Percentiles rank a stretch among this genome's conserved stretches.
Evolutionary conservation across 768 basidiomycete genomes (phyloP).

Genomic region (Mycena belliarum): DNA sequence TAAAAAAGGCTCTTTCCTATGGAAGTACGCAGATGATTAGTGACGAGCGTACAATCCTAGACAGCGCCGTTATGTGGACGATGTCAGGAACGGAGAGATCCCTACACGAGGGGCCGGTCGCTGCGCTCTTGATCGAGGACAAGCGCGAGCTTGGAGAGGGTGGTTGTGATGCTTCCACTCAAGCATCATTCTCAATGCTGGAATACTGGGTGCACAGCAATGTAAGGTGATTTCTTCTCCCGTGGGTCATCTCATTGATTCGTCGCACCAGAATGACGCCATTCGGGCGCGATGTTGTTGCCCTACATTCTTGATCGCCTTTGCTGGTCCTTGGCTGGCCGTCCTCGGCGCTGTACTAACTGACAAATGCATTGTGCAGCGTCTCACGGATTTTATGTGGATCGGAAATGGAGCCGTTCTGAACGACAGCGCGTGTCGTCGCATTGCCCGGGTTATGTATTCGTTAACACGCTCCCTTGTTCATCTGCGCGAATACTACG

Average conservation of each 20-base stretch:
- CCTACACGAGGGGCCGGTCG: neutral
- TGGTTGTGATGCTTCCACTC: constrained; percentile 31
- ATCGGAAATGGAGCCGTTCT: constrained; percentile 18
- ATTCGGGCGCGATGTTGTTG: constrained; percentile 25
- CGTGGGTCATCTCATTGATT: neutral
- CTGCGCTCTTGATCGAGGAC: constrained; percentile 14
- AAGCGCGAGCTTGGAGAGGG: constrained; percentile 30
- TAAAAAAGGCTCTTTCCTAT: neutral
- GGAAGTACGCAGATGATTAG: neutral
- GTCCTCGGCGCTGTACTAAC: constrained; percentile 35
- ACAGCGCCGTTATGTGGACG: constrained; percentile 1
- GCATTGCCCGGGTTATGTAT: constrained; percentile 19
- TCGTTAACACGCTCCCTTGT: constrained; percentile 20
- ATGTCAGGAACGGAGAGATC: neutral
- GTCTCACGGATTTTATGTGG: constrained; percentile 35
- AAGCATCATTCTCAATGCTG: constrained; percentile 28
- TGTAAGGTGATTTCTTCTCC: neutral
- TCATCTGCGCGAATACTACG: constrained; percentile 19
- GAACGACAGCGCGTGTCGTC: constrained; percentile 16
- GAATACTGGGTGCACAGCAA: constrained; percentile 16
- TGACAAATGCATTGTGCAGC: constrained; percentile 29
- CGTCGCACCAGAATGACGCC: neutral
- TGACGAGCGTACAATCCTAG: neutral
- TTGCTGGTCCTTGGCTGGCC: constrained; percentile 30
- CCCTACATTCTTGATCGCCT: constrained; percentile 33